Evolutionary conservation across 805 yeast genomes (phyloP).

Genomic region (Yamadazyma tumulicola): DNA sequence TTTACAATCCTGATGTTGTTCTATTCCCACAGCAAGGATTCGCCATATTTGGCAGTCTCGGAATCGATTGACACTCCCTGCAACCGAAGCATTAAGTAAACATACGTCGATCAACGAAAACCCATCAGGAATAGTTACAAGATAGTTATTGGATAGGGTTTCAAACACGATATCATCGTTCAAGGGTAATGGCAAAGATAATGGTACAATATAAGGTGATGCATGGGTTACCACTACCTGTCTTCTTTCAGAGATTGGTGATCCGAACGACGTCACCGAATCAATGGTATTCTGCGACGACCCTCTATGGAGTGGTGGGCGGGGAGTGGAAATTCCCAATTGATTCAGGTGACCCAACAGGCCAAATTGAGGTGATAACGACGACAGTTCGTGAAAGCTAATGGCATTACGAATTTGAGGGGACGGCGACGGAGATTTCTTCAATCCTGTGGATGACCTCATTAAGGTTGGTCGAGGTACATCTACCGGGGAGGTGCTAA

Average conservation of each 20-base stretch:
- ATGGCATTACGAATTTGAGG: conserved; percentile 15
- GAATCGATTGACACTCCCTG: conserved; percentile 45
- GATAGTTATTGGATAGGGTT: conserved; percentile 47
- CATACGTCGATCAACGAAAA: conserved; percentile 53
- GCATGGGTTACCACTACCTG: conserved; percentile 16
- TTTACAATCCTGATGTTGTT: conserved; percentile 22
- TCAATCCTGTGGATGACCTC: conserved; percentile 12
- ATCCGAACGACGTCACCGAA: conserved; percentile 19
- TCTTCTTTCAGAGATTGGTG: conserved; percentile 9
- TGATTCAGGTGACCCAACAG: too few species aligned
- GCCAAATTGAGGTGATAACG: too few species aligned
- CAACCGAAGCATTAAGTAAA: conserved; percentile 53
- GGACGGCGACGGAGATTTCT: conserved; percentile 9
- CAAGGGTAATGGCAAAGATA: conserved; percentile 39
- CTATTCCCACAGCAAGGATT: conserved; percentile 49
- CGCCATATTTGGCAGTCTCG: conserved; percentile 66
- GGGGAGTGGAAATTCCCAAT: neutral
- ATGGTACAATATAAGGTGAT: conserved; percentile 39
- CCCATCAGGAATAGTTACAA: conserved; percentile 45
- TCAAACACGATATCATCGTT: conserved; percentile 45
- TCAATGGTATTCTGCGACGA: conserved; percentile 37
- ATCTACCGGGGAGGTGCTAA: conserved; percentile 10
- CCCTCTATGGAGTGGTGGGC: conserved; percentile 32
- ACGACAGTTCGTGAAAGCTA: conserved; percentile 10
- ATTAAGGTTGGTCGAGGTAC: conserved; percentile 10